Base-by-base conservation (phyloP, 371 early-diverging fungal genomes). In the Mucor ambiguus region DNA sequence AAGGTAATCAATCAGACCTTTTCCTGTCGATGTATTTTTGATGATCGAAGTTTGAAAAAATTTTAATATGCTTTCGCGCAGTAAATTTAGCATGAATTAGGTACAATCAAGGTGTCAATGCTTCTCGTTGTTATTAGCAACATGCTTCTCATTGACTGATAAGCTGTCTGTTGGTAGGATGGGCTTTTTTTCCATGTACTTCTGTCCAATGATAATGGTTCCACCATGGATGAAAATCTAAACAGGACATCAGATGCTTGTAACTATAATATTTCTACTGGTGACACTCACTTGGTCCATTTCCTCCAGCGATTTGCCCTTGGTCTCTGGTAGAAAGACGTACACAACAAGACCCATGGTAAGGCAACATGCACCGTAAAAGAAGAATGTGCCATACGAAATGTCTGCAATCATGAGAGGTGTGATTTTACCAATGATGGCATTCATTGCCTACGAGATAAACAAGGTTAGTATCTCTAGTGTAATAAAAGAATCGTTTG, bases 371-470 rank as follows among this genome's bases (percentile, higher is more conserved):
- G 63, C 63, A 1, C 37, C 86, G 61, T 88, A 90, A 67, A 91
- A 89, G 60, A 82, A 73, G 75, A 87, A 89, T 26, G 85, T 71
- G 12, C 84, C 80, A 83, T 85, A 90, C 22, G 80, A 79, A 60
- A 89, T 84, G n/a, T 66, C 60, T 56, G 87, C 72, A 48, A 91
- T 75, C 41, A 89, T 71, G 12, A 84, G 75, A 3, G 91, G 91
- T 0, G 84, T 78, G 24, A 87, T 73, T 55, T 84, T 84, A 20
- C 84, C 87, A 26, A 93, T 74, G 60, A 69, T 69, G 28, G 72
- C 72, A 63, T 80, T 83, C 49, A 58, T 58, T 16, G 60, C 58
- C 58, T 58, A 30, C n/a, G 24, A 26, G 76, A 35, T 32, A 35
- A 35, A 22, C 16, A 37, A 22, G n/a, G 54, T 61, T 12, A 30